These are phyloP conservation scores for Aspergillus pseudoterreus DNA, from an alignment of 2,329 filamentous ascomycete species.

Conservation along the genomic window DNA sequence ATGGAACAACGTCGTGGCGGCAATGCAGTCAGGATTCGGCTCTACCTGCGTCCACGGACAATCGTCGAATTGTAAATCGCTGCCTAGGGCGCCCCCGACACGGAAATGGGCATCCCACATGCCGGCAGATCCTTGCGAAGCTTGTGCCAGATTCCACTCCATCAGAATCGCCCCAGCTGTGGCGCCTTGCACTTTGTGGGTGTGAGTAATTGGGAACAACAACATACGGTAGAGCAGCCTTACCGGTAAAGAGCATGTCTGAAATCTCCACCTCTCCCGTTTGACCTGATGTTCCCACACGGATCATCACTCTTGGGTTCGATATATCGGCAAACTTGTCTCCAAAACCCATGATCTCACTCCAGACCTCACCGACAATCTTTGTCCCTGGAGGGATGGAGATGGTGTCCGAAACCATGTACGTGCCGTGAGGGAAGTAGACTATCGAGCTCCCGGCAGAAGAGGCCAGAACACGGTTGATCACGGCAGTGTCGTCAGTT, in stretches of 20 bases:
- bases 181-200: constrained; percentile 21
- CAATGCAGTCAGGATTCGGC: constrained; percentile 43
- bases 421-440: constrained; percentile 31
- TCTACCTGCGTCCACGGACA: constrained; percentile 27
- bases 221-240: constrained; percentile 39
- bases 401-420: constrained; percentile 46
- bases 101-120: constrained; percentile 37
- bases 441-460: constrained; percentile 28
- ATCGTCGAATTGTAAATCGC: constrained; percentile 35
- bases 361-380: constrained; percentile 55
- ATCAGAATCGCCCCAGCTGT: constrained; percentile 35
- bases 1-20: constrained; percentile 51
- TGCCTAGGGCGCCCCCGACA: constrained; percentile 43
- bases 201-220: not conserved
- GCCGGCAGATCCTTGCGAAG: constrained; percentile 23
- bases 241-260: constrained; percentile 38
- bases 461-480: constrained; percentile 31
- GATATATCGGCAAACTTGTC: constrained; percentile 42
- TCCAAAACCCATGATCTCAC: constrained; percentile 49
- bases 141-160: constrained; percentile 34
- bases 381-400: constrained; percentile 46
- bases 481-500: constrained; percentile 36
- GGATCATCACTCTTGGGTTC: constrained; percentile 34
- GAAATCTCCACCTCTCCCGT: constrained; percentile 34
- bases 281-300: constrained; percentile 25